Evolutionary conservation across 2,329 filamentous ascomycete genomes (phyloP), one percentile per base, ranked within the genome.

Genomic region (Arthrinium puccinioides): DNA sequence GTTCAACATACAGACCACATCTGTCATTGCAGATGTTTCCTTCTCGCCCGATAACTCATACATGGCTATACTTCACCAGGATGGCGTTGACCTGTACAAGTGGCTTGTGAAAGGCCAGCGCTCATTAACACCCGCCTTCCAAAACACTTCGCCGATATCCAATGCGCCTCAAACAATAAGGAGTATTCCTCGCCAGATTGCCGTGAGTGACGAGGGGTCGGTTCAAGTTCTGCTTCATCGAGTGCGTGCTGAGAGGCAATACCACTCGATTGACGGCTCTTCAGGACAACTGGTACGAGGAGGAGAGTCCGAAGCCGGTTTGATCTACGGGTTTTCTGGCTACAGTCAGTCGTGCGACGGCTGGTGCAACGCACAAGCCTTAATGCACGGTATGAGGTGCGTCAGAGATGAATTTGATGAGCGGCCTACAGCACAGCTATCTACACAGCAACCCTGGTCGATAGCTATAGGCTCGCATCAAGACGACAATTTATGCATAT

Each of bases 51-150:
- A 72, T 32, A 80, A 82, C 33, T 71, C 70, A 2, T 67, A 69
- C 7, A 71, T 97, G 53, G 87, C 80, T 4, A 74, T 94, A 8
- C 66, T 96, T 15, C 84, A 88, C 48, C 69, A 74, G 20, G 55
- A 63, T 13, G 76, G 75, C 2, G 64, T 95, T 18, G 74, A 82
- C 21, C 44, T 94, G 0, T 94, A 84, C 52, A 61, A 75, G 10
- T 87, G 87, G 70, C 74, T 81, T 20, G 66, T 79, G 35, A 72
- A 74, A 38, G 69, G 69, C n/a, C 70, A 72, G 14, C 72, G 68
- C 31, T 64, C 67, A 8, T 48, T 67, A 39, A 52, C 56, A 14
- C 67, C 73, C 15, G 59, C 59, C 44, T 47, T 75, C 25, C 52
- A 54, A 13, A 55, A 55, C 11, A 60, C 52, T 38, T 40, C 66